A percentile compares a stretch with the other conserved stretches of the same genome.
phyloP scores from a whole-genome alignment of 495 filamentous ascomycete species.

The Aspergillus asperescens region DNA sequence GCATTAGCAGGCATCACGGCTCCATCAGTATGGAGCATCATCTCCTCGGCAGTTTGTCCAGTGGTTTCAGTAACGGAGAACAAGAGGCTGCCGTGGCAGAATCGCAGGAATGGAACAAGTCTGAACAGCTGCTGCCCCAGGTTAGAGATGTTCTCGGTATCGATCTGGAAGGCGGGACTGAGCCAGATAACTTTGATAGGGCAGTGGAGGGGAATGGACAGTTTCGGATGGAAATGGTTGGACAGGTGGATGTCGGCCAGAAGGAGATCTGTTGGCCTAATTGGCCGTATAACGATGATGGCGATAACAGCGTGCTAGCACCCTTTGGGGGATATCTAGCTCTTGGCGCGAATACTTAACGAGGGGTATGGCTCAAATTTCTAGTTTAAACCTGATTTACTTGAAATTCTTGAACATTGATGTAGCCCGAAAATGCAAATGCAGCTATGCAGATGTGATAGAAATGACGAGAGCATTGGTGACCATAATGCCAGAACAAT shows the following conservation, averaged over 20 bases:
- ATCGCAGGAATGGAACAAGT: constrained; percentile 36
- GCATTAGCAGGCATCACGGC: constrained; percentile 32
- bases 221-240: constrained; percentile 26
- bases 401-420: too few species aligned
- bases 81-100: constrained; percentile 26
- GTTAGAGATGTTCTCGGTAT: constrained; percentile 27
- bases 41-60: constrained; percentile 24
- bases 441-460: too few species aligned
- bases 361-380: too few species aligned
- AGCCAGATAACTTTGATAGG: constrained; percentile 29
- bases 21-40: constrained; percentile 22
- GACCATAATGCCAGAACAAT: too few species aligned
- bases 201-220: constrained; percentile 19
- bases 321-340: too few species aligned
- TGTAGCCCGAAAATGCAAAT: too few species aligned
- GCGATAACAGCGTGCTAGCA: not conserved
- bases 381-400: too few species aligned
- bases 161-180: constrained; percentile 30
- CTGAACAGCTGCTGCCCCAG: constrained; percentile 25
- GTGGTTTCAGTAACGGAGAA: constrained; percentile 29
- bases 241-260: constrained; percentile 22
- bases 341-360: too few species aligned
- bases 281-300: constrained; percentile 31
- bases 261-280: constrained; percentile 26
- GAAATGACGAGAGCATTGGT: too few species aligned